phyloP scores from a whole-genome alignment of 768 basidiomycete species.

The Gymnopilus dilepis region DNA sequence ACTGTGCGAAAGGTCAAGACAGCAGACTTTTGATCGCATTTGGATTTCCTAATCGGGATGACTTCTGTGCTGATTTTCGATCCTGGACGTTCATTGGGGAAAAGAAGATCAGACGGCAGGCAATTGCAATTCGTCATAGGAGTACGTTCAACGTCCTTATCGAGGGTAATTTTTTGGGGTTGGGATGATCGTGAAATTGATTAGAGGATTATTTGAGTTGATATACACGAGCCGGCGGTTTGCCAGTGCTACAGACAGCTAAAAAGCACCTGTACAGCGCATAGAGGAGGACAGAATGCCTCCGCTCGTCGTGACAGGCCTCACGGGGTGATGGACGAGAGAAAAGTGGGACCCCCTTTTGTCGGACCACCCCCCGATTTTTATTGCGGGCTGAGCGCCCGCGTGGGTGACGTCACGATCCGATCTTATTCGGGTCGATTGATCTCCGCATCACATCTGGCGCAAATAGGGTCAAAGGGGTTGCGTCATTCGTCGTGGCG shows the following conservation, averaged over 20 bases:
- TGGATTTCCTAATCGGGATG: neutral
- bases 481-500: neutral
- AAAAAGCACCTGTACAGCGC: neutral
- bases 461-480: slow-evolving; percentile 8
- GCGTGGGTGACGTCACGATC: slow-evolving; percentile 23
- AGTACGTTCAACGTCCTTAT: neutral
- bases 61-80: slow-evolving; percentile 3
- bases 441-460: slow-evolving; percentile 17
- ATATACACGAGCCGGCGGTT: neutral
- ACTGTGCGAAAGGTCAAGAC: neutral
- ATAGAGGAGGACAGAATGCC: neutral
- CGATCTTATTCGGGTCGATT: slow-evolving; percentile 17
- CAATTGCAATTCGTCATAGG: slow-evolving; percentile 1
- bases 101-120: neutral
- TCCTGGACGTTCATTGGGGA: neutral
- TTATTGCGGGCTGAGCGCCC: slow-evolving; percentile 19
- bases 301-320: neutral
- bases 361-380: slow-evolving; percentile 15
- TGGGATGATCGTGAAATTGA: neutral
- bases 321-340: neutral
- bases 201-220: neutral
- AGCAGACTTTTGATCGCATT: neutral
- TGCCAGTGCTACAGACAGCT: neutral
- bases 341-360: neutral
- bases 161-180: neutral